These are phyloP conservation scores for Neonectria faginata DNA, from an alignment of 2,329 filamentous ascomycete species.

Conservation along the genomic window DNA sequence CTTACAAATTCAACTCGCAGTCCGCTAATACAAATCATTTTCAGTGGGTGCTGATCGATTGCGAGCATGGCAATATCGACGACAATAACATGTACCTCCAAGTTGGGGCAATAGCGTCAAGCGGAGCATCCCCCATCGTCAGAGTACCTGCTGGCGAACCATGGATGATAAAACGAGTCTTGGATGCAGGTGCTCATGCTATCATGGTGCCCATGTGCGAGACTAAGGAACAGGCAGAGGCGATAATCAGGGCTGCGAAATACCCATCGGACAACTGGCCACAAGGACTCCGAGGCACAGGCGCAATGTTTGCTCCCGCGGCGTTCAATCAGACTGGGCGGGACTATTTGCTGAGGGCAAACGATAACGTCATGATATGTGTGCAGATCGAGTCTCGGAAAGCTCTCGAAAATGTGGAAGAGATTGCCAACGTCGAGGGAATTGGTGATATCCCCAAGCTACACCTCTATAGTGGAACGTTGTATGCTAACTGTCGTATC, in stretches of 20 bases:
- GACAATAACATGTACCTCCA: slow-evolving; percentile 59
- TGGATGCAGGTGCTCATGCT: slow-evolving; percentile 48
- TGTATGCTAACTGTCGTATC: not conserved
- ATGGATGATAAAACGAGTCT: slow-evolving; percentile 49
- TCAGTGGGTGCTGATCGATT: slow-evolving; percentile 65
- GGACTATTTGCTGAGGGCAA: slow-evolving; percentile 43
- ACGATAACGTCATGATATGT: slow-evolving; percentile 41
- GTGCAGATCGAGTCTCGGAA: slow-evolving; percentile 38
- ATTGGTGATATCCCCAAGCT: slow-evolving; percentile 35
- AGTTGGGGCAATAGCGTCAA: slow-evolving; percentile 56
- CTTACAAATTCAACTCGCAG: too few species aligned
- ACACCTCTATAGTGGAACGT: not conserved
- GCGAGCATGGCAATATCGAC: slow-evolving; percentile 58
- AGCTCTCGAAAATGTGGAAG: slow-evolving; percentile 54
- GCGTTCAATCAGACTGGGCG: slow-evolving; percentile 45
- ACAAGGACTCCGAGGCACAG: slow-evolving; percentile 44
- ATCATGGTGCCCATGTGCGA: slow-evolving; percentile 38
- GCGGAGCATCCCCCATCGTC: slow-evolving; percentile 48
- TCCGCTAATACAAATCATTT: not conserved
- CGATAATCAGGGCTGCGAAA: slow-evolving; percentile 43
- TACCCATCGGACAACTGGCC: slow-evolving; percentile 42
- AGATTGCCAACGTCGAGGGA: slow-evolving; percentile 48
- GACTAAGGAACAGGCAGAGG: slow-evolving; percentile 44
- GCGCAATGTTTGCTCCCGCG: slow-evolving; percentile 47
- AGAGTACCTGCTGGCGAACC: slow-evolving; percentile 32